Percentiles rank a stretch among this genome's conserved stretches.
phyloP scores from a whole-genome alignment of 345 rosid genomes.

The Hibiscus mutabilis region DNA sequence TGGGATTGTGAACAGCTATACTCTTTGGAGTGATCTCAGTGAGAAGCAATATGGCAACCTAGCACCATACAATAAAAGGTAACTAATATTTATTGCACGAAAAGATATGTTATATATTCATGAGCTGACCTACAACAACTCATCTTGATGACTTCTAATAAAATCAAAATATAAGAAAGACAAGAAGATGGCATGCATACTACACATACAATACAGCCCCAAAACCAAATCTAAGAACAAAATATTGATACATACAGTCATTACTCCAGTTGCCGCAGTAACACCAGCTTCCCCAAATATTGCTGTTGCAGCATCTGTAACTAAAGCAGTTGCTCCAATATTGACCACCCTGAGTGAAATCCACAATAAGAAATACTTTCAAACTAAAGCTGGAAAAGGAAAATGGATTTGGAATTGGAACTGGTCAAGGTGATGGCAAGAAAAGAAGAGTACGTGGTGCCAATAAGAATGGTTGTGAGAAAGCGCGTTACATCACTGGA shows the following conservation, averaged over 20 bases:
- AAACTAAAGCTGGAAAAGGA: conserved; percentile 1
- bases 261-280: conserved; percentile 97
- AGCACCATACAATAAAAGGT: conserved; percentile 11
- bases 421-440: conserved; percentile 11
- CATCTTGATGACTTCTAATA: not conserved
- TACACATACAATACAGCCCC: not conserved
- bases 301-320: conserved; percentile 96
- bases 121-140: not conserved
- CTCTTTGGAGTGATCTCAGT: conserved; percentile 99
- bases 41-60: conserved; percentile 90
- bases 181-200: not conserved
- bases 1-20: conserved; percentile 94
- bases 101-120: not conserved
- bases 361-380: conserved; percentile 22
- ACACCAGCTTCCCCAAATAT: conserved; percentile 99
- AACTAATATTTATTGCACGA: not conserved
- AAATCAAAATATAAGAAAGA: not conserved
- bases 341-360: conserved; percentile 69
- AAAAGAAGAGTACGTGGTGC: conserved; percentile 42
- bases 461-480: not conserved
- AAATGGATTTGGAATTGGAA: conserved; percentile 1
- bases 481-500: not conserved
- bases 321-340: conserved; percentile 98
- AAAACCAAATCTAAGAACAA: not conserved
- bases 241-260: conserved; percentile 66